phyloP scores from a whole-genome alignment of 345 rosid species.

The Brassica juncea region DNA sequence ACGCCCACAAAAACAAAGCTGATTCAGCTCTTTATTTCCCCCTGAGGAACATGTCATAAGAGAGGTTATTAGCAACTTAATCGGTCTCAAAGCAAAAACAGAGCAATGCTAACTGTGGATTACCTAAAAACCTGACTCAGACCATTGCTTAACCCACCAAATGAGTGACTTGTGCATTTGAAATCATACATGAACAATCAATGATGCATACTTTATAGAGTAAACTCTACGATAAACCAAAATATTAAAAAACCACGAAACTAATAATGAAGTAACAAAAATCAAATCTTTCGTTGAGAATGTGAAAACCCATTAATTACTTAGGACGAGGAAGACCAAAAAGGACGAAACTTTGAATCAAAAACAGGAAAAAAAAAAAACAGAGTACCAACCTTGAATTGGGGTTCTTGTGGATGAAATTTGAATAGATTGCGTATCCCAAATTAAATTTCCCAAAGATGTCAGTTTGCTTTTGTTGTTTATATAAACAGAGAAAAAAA shows the following conservation, averaged over 20 bases:
- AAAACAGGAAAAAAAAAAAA: background rate
- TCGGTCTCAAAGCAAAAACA: background rate
- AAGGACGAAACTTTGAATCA: background rate
- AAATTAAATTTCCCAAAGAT: background rate
- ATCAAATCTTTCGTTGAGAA: slow-evolving; percentile 15
- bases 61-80: slow-evolving; percentile 10
- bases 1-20: slow-evolving; percentile 12
- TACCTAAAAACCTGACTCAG: background rate
- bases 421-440: background rate
- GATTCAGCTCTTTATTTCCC: slow-evolving; percentile 5
- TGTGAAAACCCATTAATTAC: background rate
- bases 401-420: slow-evolving; percentile 24
- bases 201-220: background rate
- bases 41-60: slow-evolving; percentile 1
- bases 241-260: background rate
- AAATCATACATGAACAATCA: no score
- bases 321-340: background rate
- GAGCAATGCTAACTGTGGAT: background rate
- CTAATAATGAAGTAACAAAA: background rate
- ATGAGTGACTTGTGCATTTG: no score
- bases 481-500: slow-evolving; percentile 12
- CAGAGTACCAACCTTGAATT: slow-evolving; percentile 24
- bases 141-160: background rate
- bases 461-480: background rate
- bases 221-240: background rate